Evolutionary conservation across 2,329 filamentous ascomycete genomes (phyloP), one percentile per base, ranked within the genome.

Genomic region (Colletotrichum somersetense): DNA sequence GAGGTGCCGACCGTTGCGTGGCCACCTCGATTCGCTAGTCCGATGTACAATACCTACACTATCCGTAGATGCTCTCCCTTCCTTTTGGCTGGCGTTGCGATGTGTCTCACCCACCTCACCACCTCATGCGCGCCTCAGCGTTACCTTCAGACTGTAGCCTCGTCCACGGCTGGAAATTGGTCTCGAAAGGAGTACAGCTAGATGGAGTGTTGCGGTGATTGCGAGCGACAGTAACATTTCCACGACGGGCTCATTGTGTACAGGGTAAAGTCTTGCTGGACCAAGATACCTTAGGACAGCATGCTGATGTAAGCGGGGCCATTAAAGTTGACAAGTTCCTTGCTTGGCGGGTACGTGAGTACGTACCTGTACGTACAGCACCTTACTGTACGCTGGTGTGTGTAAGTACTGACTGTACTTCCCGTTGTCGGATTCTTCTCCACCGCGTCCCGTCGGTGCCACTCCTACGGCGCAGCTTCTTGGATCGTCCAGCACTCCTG

Each of bases 221-320:
- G 57, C 38, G 66, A 72, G 70, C 70, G 70, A 35, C 70, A 52
- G 0, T 42, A 35, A 66, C 55, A 69, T 40, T 46, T 56, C 66
- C 69, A 69, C 55, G 10, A 33, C 23, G n/a, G 69, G 63, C 63
- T 56, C 30, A 48, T 55, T 50, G 46, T 61, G 69, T 55, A 30
- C 50, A 18, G 16, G 26, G 26, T 38, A 50, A 61, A 72, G 55
- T 64, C 66, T 11, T 69, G 50, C n/a, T 38, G 33, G n/a, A 38
- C 38, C 50, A 6, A 8, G 35, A 55, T 62, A 7, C 33, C 8
- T 14, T 16, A 52, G 16, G 30, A 52, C 23, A 16, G 33, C 44
- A 26, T 62, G 59, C 62, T 55, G 48, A 64, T 16, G 38, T 64
- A 62, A 68, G 63, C 63, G 48, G 48, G 59, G 5, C 33, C 20